Percentiles rank a stretch among this genome's conserved stretches.
Conservation (phyloP, 2,329 filamentous ascomycete species). For the Scytalidium lignicola region DNA sequence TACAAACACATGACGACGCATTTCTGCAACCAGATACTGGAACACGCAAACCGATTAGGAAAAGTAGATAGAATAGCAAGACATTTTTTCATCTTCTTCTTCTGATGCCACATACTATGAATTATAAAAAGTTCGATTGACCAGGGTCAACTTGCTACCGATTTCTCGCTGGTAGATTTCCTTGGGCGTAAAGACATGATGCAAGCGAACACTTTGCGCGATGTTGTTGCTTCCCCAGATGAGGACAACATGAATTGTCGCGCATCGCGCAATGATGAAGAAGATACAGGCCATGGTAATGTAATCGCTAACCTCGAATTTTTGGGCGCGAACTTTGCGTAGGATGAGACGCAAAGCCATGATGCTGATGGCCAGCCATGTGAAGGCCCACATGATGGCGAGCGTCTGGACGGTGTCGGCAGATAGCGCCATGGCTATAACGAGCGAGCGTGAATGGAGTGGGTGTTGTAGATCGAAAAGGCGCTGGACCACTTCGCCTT, state of each 20-base stretch:
- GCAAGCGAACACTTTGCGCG: slow-evolving; percentile 15
- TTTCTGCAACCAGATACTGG: slow-evolving; percentile 15
- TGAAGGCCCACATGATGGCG: slow-evolving; percentile 7
- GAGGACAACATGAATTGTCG: slow-evolving; percentile 30
- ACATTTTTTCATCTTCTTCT: too few relatives aligned
- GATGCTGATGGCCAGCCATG: slow-evolving; percentile 5
- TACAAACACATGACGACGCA: slow-evolving; percentile 9
- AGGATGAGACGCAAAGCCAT: slow-evolving; percentile 7
- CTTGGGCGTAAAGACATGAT: slow-evolving; percentile 21
- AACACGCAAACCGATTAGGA: not conserved
- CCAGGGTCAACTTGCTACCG: slow-evolving; percentile 30
- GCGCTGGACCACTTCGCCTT: too few relatives aligned
- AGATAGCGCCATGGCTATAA: too few relatives aligned
- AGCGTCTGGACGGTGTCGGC: slow-evolving; percentile 7
- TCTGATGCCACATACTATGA: slow-evolving; percentile 21
- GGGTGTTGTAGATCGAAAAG: too few relatives aligned
- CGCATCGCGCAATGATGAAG: slow-evolving; percentile 4
- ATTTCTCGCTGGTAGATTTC: slow-evolving; percentile 30
- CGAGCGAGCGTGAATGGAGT: too few relatives aligned
- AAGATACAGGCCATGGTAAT: slow-evolving; percentile 8
- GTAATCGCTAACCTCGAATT: slow-evolving; percentile 8
- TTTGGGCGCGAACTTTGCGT: slow-evolving; percentile 7
- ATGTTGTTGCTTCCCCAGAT: slow-evolving; percentile 34
- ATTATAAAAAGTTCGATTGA: slow-evolving; percentile 17
- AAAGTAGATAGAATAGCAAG: not conserved